Base-by-base conservation (phyloP, 2,329 filamentous ascomycete species). In the Clonostachys solani region DNA sequence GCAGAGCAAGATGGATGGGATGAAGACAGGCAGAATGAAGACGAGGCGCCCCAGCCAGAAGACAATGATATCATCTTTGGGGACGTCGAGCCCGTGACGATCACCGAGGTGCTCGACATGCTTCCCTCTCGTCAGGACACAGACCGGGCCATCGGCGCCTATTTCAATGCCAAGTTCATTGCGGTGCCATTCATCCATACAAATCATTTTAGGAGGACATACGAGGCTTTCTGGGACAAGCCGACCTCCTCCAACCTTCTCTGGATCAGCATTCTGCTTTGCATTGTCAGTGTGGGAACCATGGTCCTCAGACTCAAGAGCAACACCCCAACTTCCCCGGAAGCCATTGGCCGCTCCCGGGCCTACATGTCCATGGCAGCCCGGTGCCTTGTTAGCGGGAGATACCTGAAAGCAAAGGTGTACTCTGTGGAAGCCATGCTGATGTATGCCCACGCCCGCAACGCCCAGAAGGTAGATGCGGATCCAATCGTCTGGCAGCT, bases 181-280 rank as follows among this genome's bases (percentile, higher is more conserved):
- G 61, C 64, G 3, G 57, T 63, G 0, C 60, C 67, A 5, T 65
- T 70, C 49, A 54, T 74, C 19, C 71, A 74, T 49, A 56, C 60
- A 3, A 61, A 59, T 33, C 66, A 76, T 54, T 79, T 79, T 47
- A 67, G 72, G 52, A 64, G 73, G 4, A 66, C 71, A 37, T 78
- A 77, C 53, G 68, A 72, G 38, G 63, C 62, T 5, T 76, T 78
- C 51, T 77, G 75, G 74, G 52, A 54, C 23, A 55, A 64, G 5
- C 68, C 73, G 1, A 53, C 59, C 5, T 58, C 60, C 1, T 60
- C 68, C 4, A 69, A 66, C 50, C 58, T 75, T 12, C 60, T 78
- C 23, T 79, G 75, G 75, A 60, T 76, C 41, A 77, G 74, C 52
- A 71, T 75, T 37, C 60, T 78, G 43, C 73, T 74, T 49, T 76